phyloP scores from a whole-genome alignment of 352 stramenopile species.

The Phytophthora crassamura region DNA sequence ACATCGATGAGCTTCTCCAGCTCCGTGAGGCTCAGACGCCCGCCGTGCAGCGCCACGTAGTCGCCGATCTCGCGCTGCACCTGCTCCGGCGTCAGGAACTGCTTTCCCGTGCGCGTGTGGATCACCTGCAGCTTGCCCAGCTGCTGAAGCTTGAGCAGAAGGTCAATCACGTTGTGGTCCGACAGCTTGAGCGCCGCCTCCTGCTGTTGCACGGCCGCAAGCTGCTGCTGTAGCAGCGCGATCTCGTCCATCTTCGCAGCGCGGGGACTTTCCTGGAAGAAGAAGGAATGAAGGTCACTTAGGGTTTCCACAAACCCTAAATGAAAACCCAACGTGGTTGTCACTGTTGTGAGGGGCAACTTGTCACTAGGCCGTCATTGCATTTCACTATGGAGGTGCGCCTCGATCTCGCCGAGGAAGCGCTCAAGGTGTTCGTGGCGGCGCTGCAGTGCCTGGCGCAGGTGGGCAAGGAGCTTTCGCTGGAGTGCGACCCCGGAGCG shows the following conservation, averaged over 20 bases:
- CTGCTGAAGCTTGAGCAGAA: conserved; percentile 80
- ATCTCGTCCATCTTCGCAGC: conserved; percentile 80
- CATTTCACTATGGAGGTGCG: conserved; percentile 63
- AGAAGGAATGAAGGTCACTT: conserved; percentile 20
- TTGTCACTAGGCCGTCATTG: conserved; percentile 11
- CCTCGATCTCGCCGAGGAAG: conserved; percentile 77
- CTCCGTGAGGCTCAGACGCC: conserved; percentile 70
- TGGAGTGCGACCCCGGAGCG: conserved; percentile 65
- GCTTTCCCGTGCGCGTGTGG: conserved; percentile 82
- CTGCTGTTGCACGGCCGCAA: conserved; percentile 83
- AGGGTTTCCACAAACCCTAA: too few relatives aligned
- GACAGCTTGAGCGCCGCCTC: conserved; percentile 81
- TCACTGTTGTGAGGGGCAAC: conserved; percentile 13
- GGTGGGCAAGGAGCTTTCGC: conserved; percentile 79
- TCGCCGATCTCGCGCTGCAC: conserved; percentile 80
- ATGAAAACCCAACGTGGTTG: conserved; percentile 5
- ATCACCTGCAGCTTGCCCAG: conserved; percentile 80
- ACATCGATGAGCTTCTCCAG: conserved; percentile 76
- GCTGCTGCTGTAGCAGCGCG: conserved; percentile 77
- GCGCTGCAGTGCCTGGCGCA: conserved; percentile 81
- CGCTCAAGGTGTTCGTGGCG: conserved; percentile 80
- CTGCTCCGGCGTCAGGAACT: conserved; percentile 79
- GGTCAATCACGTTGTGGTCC: conserved; percentile 84
- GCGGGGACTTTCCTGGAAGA: background rate
- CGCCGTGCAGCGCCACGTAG: conserved; percentile 68